Conservation (phyloP, 306 rosid species). For the Crotalaria pallida region DNA sequence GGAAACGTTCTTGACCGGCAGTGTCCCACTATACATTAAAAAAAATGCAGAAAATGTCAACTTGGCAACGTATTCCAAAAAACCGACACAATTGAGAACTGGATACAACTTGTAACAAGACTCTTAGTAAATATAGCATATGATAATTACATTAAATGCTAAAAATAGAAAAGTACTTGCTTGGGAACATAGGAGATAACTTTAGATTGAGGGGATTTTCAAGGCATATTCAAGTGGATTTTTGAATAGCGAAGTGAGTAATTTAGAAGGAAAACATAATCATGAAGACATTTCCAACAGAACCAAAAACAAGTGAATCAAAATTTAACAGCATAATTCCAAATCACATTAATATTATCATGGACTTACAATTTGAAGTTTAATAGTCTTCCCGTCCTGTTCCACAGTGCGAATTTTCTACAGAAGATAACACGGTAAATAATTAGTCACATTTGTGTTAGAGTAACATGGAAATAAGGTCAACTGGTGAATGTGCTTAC, state of each 20-base stretch:
- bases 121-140: neutral
- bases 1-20: conserved; percentile 99
- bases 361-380: conserved; percentile 79
- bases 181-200: neutral
- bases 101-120: neutral
- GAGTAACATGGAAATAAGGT: neutral
- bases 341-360: neutral
- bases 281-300: neutral
- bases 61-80: neutral
- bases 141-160: neutral
- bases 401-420: conserved; percentile 97
- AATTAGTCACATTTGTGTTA: conserved; percentile 9
- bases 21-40: conserved; percentile 84
- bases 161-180: neutral
- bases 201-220: neutral
- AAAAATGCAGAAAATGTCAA: conserved; percentile 22
- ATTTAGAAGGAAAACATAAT: neutral
- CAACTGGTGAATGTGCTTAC: conserved; percentile 43
- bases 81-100: conserved; percentile 1
- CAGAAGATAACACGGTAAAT: conserved; percentile 3
- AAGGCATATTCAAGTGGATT: neutral
- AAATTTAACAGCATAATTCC: conserved; percentile 2
- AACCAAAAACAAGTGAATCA: conserved; percentile 1
- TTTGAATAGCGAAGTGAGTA: neutral
- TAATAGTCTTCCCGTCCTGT: conserved; percentile 90